Percentiles rank a stretch among this genome's conserved stretches.
These are phyloP conservation scores for Monosporascus sp. DNA, from an alignment of 2,329 filamentous ascomycete genomes.

Conservation along the genomic window DNA sequence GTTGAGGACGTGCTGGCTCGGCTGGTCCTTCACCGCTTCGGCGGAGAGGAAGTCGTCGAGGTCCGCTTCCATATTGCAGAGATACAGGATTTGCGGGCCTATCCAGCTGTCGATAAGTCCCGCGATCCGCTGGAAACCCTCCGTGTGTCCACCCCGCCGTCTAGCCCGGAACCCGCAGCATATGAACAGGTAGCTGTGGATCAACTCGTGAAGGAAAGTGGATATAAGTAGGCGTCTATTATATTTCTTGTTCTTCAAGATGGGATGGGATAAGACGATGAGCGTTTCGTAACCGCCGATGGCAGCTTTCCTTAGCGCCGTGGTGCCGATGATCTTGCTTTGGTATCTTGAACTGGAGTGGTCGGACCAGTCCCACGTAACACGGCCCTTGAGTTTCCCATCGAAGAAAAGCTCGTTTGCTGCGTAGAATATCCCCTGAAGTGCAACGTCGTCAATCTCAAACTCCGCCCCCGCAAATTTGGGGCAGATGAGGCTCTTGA, in stretches of 20 bases:
- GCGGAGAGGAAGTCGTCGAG: conserved; percentile 44
- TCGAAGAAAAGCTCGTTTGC: conserved; percentile 60
- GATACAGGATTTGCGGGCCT: conserved; percentile 46
- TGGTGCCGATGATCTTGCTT: conserved; percentile 56
- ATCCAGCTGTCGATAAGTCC: conserved; percentile 57
- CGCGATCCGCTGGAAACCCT: conserved; percentile 54
- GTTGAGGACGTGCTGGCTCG: conserved; percentile 13
- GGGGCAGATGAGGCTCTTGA: conserved; percentile 51
- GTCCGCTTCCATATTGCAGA: conserved; percentile 58
- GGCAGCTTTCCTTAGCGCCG: conserved; percentile 47
- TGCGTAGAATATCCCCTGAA: conserved; percentile 53
- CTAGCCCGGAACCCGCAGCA: conserved; percentile 53
- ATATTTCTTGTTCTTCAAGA: conserved; percentile 50
- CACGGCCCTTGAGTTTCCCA: conserved; percentile 49
- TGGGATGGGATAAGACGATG: conserved; percentile 55
- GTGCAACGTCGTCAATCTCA: conserved; percentile 49
- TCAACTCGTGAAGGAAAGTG: conserved; percentile 61
- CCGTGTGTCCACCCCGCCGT: conserved; percentile 53
- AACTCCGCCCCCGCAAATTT: conserved; percentile 41
- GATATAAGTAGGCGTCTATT: conserved; percentile 57
- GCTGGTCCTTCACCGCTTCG: conserved; percentile 2
- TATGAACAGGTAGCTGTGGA: conserved; percentile 62
- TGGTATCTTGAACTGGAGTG: conserved; percentile 30
- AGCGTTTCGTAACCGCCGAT: conserved; percentile 54
- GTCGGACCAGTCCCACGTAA: conserved; percentile 58